These are phyloP conservation scores for Pestalotiopsis fici DNA, from an alignment of 2,329 filamentous ascomycete species.

Conservation along the genomic window DNA sequence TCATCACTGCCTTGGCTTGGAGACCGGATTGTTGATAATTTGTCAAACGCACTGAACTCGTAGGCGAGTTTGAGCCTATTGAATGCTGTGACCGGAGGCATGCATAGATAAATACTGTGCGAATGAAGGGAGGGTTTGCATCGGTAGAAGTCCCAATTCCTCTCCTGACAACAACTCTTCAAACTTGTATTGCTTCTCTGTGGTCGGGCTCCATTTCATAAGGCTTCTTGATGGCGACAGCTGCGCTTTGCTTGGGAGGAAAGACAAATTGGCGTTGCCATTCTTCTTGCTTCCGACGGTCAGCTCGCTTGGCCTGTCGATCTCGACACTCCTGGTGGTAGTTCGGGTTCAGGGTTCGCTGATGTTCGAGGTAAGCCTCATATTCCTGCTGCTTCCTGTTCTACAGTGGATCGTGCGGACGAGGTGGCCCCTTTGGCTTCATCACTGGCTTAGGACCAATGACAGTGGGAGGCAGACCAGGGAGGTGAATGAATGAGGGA, in stretches of 20 bases:
- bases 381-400: slow-evolving; percentile 25
- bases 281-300: slow-evolving; percentile 11
- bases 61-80: no score
- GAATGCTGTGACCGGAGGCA: neutral
- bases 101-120: neutral
- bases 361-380: slow-evolving; percentile 30
- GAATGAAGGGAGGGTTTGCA: neutral
- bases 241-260: neutral
- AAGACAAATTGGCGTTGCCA: neutral
- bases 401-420: slow-evolving; percentile 19
- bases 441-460: slow-evolving; percentile 32
- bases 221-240: slow-evolving; percentile 5
- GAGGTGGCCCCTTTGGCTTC: slow-evolving; percentile 26
- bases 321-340: slow-evolving; percentile 27
- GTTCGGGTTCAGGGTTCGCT: slow-evolving; percentile 20
- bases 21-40: no score
- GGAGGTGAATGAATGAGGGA: neutral
- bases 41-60: no score
- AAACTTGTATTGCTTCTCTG: neutral
- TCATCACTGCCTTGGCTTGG: no score
- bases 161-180: no score
- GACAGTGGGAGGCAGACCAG: slow-evolving; percentile 13
- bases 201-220: neutral
- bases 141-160: neutral
- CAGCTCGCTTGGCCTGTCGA: slow-evolving; percentile 27